Conservation (phyloP, 768 basidiomycete species). For the Naematelia encephala region DNA sequence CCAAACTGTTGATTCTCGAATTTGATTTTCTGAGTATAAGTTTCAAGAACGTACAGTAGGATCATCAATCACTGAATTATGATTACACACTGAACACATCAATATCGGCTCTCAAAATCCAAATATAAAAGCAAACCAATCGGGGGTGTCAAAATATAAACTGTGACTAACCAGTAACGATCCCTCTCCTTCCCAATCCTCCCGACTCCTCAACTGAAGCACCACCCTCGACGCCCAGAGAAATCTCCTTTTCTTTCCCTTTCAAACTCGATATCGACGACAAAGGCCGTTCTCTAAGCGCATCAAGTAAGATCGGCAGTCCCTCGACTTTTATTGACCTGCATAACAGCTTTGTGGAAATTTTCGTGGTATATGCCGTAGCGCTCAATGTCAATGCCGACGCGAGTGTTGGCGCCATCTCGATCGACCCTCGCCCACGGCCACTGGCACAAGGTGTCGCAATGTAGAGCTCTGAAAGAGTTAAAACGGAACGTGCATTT, state of each 20-base stretch:
- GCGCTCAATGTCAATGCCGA: constrained; percentile 63
- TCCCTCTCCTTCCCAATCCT: constrained; percentile 20
- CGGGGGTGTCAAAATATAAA: background rate
- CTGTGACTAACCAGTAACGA: constrained; percentile 35
- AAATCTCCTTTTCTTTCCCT: constrained; percentile 65
- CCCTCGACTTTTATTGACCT: constrained; percentile 68
- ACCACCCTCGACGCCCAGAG: constrained; percentile 2
- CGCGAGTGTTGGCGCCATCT: constrained; percentile 32
- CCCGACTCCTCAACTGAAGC: background rate
- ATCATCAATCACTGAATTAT: constrained; percentile 71
- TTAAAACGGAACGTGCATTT: background rate
- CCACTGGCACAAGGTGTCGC: too few relatives aligned
- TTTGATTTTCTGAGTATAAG: too few relatives aligned
- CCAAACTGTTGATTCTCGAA: too few relatives aligned
- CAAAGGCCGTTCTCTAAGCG: constrained; percentile 54
- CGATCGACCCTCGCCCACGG: background rate
- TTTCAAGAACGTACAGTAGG: constrained; percentile 40
- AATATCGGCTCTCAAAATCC: background rate
- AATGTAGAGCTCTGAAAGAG: background rate
- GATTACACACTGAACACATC: constrained; percentile 69
- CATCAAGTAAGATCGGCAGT: constrained; percentile 62
- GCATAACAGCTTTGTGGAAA: constrained; percentile 66
- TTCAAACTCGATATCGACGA: constrained; percentile 13
- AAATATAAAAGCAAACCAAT: background rate
- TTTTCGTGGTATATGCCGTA: constrained; percentile 74